Evolutionary conservation across 169 alveolate species (phyloP).

Genomic region (Toxoplasma gondii): DNA sequence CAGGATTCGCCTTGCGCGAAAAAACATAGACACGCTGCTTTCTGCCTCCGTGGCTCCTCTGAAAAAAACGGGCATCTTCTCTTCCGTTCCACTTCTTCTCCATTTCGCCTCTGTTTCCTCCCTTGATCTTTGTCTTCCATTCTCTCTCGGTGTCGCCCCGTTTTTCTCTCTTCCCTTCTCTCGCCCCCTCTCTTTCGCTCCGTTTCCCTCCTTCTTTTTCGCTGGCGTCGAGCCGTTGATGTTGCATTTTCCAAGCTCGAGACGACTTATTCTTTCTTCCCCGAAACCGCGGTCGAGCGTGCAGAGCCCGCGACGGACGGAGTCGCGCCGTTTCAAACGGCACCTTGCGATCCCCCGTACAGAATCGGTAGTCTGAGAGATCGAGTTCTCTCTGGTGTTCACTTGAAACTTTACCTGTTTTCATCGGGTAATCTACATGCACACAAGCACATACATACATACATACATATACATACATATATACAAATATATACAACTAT

Average conservation of each 20-base stretch:
- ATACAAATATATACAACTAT: no score
- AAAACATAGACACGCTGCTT: neutral
- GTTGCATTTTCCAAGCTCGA: neutral
- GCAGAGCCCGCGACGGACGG: no score
- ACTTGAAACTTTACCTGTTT: no score
- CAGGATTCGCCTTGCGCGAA: neutral
- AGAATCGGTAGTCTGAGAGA: no score
- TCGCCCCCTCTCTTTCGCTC: neutral
- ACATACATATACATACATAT: no score
- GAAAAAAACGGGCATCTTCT: neutral
- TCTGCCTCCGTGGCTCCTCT: neutral
- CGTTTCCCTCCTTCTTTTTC: neutral
- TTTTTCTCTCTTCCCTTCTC: neutral
- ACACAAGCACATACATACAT: no score
- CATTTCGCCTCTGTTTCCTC: neutral
- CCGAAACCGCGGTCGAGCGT: no score
- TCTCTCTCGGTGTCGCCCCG: neutral
- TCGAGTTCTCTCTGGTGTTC: no score
- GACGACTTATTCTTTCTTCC: neutral
- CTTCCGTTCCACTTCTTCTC: neutral
- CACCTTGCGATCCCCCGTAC: no score
- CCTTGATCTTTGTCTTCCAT: neutral
- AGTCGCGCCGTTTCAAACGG: no score
- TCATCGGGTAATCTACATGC: no score
- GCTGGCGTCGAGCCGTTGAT: neutral